Conservation (phyloP, 352 stramenopile genomes). For the Phytophthora foliorum region DNA sequence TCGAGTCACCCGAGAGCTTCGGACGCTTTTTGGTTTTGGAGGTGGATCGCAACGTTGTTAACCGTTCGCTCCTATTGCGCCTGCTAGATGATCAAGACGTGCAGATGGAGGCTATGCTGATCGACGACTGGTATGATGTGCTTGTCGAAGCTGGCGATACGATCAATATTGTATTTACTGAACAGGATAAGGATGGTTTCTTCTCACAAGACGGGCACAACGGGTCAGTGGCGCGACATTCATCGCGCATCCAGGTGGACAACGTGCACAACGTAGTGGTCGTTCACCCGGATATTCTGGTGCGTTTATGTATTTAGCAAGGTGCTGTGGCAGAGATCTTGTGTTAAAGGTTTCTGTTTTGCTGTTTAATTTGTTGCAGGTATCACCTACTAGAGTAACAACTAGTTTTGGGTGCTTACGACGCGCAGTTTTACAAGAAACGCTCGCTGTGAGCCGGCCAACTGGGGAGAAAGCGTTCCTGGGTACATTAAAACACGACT, state of each 20-base stretch:
- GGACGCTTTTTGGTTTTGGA: constrained; percentile 75
- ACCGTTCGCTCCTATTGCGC: constrained; percentile 62
- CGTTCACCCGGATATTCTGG: constrained; percentile 81
- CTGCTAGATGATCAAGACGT: constrained; percentile 76
- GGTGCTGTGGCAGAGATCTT: background rate
- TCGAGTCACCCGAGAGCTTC: constrained; percentile 43
- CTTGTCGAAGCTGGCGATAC: constrained; percentile 75
- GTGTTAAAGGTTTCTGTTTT: constrained; percentile 15
- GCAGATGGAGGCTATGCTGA: constrained; percentile 66
- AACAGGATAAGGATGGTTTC: constrained; percentile 49
- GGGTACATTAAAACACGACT: constrained; percentile 86
- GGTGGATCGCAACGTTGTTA: constrained; percentile 59
- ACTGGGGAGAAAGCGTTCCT: constrained; percentile 75
- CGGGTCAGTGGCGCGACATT: constrained; percentile 7
- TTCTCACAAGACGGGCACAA: constrained; percentile 46
- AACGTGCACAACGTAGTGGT: constrained; percentile 72
- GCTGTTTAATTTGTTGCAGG: constrained; percentile 39
- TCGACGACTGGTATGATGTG: constrained; percentile 86
- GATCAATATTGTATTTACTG: constrained; percentile 83
- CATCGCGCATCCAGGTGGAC: constrained; percentile 50
- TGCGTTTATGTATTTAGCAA: constrained; percentile 32
- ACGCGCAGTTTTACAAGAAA: constrained; percentile 74
- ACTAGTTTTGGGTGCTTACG: constrained; percentile 81
- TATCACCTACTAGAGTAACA: constrained; percentile 85
- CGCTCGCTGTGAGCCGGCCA: constrained; percentile 61